Evolutionary conservation across 306 rosid genomes (phyloP).

Genomic region (Vigna hirtella): DNA sequence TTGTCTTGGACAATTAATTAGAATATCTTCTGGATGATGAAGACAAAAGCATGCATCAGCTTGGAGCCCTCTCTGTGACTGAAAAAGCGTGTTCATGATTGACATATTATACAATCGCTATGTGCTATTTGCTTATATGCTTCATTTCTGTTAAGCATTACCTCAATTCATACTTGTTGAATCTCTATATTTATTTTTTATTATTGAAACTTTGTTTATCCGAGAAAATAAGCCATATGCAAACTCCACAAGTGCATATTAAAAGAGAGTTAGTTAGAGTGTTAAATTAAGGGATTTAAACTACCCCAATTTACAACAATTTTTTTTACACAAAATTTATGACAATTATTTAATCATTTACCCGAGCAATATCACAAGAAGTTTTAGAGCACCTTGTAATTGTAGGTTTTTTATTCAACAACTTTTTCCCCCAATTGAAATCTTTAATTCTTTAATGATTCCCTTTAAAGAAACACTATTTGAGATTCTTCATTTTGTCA

Average conservation of each 20-base stretch:
- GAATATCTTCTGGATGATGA: constrained; percentile 32
- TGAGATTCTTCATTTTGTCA: neutral
- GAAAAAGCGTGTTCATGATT: constrained; percentile 15
- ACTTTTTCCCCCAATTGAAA: neutral
- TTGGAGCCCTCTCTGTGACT: constrained; percentile 14
- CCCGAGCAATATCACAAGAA: neutral
- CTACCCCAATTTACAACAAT: neutral
- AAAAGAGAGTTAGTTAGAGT: neutral
- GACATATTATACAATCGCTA: neutral
- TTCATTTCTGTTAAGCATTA: neutral
- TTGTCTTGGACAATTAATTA: constrained; percentile 43
- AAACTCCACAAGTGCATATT: neutral
- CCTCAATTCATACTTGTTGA: constrained; percentile 11
- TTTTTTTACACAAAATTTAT: too few relatives aligned
- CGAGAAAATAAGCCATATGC: neutral
- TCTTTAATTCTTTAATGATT: neutral
- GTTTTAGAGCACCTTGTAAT: neutral
- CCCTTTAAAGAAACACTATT: neutral
- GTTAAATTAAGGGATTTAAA: neutral
- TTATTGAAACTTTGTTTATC: neutral
- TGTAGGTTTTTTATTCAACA: neutral
- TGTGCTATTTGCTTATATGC: neutral
- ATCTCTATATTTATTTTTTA: neutral
- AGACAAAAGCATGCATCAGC: constrained; percentile 47
- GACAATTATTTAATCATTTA: neutral